phyloP scores from a whole-genome alignment of 805 yeast genomes.

The Metschnikowia gelsemii region DNA sequence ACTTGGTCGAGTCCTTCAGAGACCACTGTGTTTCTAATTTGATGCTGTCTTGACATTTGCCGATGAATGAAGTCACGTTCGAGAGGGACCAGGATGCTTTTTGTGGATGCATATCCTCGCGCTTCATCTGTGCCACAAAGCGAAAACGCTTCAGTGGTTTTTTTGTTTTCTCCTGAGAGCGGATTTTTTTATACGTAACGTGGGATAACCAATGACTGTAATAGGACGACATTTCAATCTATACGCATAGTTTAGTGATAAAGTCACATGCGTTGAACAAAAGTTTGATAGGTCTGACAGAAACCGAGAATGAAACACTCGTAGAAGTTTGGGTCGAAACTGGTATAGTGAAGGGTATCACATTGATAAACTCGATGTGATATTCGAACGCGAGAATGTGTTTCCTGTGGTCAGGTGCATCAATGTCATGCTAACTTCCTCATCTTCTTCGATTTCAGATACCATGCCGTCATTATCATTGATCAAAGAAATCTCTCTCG shows the following conservation, averaged over 20 bases:
- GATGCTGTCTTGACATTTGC: conserved; percentile 2
- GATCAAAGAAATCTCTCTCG: neutral
- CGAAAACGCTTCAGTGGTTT: neutral
- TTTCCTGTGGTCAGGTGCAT: too few relatives aligned
- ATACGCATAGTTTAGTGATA: too few relatives aligned
- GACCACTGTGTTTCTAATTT: neutral
- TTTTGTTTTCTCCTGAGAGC: too few relatives aligned
- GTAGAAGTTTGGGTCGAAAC: too few relatives aligned
- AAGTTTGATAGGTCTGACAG: too few relatives aligned
- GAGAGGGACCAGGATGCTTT: neutral
- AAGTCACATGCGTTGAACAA: neutral
- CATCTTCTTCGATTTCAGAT: conserved; percentile 10
- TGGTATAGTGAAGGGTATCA: too few relatives aligned
- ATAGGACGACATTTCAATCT: too few relatives aligned
- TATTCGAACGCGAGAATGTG: too few relatives aligned
- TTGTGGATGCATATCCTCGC: conserved; percentile 12
- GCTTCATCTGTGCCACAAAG: conserved; percentile 1
- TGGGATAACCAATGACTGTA: too few relatives aligned
- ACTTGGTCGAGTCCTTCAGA: conserved; percentile 24
- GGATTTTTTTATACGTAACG: too few relatives aligned
- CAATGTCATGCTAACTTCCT: neutral
- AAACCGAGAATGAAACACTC: too few relatives aligned
- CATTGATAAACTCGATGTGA: too few relatives aligned
- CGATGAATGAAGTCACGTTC: neutral
- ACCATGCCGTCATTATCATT: conserved; percentile 5